Base-by-base conservation (phyloP, 208 protist species). In the Leishmania major region DNA sequence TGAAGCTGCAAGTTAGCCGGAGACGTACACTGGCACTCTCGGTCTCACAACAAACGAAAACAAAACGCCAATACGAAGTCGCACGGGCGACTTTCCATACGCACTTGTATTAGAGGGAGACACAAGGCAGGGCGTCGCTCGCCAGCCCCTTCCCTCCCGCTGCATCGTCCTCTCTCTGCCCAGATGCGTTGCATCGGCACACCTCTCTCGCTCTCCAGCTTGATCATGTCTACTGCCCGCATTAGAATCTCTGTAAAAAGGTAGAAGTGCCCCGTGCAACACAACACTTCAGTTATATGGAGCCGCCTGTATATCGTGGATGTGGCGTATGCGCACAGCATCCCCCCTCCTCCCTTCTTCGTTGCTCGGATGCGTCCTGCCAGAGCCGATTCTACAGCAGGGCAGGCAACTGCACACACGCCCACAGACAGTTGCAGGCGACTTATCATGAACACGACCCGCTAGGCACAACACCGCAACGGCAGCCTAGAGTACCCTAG, bases 401-500 rank as follows among this genome's bases (percentile, higher is more conserved):
- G 31, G 28, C 62, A 10, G 62, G 28, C 31, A 69, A 69, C 28
- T 22, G 62, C 62, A 40, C 31, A 40, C 31, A 69, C 13, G 62
- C 31, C 43, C 51, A 64, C 72, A 57, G 7, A 45, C 51, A 77
- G 31, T 31, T 51, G 25, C 31, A 64, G 43, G 13, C 40, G 7
- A 31, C 51, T 17, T 77, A 49, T 35, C 45, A 40, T 75, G 25
- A 35, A 55, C 7, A 8, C 4, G 2, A 7, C 45, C 25, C 51
- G 15, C 51, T 13, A 35, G 11, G 15, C 37, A 55, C 73, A 22
- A 43, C 13, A 59, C 2, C 13, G 37, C 43, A 45, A 28, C 31
- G 37, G 60, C 31, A n/a, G n/a, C 73, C 73, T 47, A 87, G 53
- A 87, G 76, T 49, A 62, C 43, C 79, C 67, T 84, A 31, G 43